phyloP scores from a whole-genome alignment of 2,329 filamentous ascomycete genomes.

The Monosporascus sp. region DNA sequence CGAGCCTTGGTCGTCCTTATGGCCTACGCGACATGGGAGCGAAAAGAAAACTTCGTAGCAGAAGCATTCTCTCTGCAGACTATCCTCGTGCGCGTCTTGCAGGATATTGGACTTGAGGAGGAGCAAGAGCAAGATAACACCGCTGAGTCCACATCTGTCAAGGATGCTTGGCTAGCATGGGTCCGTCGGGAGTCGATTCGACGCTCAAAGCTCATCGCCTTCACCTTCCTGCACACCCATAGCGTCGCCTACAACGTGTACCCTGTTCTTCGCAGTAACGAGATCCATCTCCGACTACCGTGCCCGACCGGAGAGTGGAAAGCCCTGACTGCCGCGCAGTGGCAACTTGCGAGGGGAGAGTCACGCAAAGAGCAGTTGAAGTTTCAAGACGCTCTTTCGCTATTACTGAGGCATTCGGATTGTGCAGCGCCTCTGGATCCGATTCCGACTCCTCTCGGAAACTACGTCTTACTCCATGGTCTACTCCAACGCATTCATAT shows the following conservation, averaged over 20 bases:
- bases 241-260: slow-evolving; percentile 34
- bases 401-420: slow-evolving; percentile 24
- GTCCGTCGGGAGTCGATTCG: slow-evolving; percentile 26
- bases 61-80: slow-evolving; percentile 30
- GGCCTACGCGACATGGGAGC: slow-evolving; percentile 34
- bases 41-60: slow-evolving; percentile 24
- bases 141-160: slow-evolving; percentile 3
- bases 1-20: slow-evolving; percentile 30
- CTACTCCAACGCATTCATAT: slow-evolving; percentile 31
- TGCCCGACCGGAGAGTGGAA: slow-evolving; percentile 33
- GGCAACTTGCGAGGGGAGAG: slow-evolving; percentile 22
- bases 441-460: slow-evolving; percentile 31
- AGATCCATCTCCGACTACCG: slow-evolving; percentile 29
- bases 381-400: slow-evolving; percentile 30
- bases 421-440: slow-evolving; percentile 25
- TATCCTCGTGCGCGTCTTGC: slow-evolving; percentile 27
- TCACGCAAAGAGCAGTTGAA: slow-evolving; percentile 27
- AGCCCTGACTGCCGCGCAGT: slow-evolving; percentile 23
- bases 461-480: slow-evolving; percentile 32
- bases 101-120: slow-evolving; percentile 26
- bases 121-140: slow-evolving; percentile 6
- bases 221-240: slow-evolving; percentile 33
- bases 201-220: slow-evolving; percentile 31
- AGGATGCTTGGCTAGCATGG: slow-evolving; percentile 26
- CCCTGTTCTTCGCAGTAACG: slow-evolving; percentile 30